Evolutionary conservation across 2,329 filamentous ascomycete genomes (phyloP).

Genomic region (Polychaeton citri): DNA sequence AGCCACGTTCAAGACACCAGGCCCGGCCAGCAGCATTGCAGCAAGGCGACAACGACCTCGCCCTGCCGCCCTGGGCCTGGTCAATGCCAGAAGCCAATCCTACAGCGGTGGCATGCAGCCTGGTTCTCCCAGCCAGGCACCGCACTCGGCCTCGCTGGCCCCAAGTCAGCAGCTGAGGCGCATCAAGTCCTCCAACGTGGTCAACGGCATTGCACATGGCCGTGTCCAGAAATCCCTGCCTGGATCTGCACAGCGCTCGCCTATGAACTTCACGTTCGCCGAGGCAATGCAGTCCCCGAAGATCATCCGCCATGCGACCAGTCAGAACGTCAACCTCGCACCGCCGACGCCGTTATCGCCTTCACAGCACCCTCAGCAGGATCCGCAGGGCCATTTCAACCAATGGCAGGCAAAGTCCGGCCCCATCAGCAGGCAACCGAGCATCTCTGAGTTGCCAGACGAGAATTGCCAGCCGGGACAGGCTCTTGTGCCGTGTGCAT

Average conservation of each 20-base stretch:
- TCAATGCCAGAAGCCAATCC: slow-evolving; percentile 26
- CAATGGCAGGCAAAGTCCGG: slow-evolving; percentile 25
- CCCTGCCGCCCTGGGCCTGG: slow-evolving; percentile 27
- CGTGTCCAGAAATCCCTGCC: slow-evolving; percentile 33
- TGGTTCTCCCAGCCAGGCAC: slow-evolving; percentile 55
- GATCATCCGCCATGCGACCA: slow-evolving; percentile 24
- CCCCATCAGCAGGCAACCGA: slow-evolving; percentile 23
- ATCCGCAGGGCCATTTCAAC: slow-evolving; percentile 19
- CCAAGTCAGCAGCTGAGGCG: slow-evolving; percentile 29
- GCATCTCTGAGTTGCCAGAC: slow-evolving; percentile 25
- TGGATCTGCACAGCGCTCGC: slow-evolving; percentile 35
- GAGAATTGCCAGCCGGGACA: slow-evolving; percentile 1
- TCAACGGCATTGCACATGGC: slow-evolving; percentile 26
- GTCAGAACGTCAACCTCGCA: slow-evolving; percentile 24
- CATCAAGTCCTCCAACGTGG: slow-evolving; percentile 34
- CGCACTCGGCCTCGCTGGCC: slow-evolving; percentile 1
- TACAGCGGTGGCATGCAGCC: slow-evolving; percentile 28
- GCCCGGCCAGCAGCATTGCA: slow-evolving; percentile 26
- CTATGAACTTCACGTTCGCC: slow-evolving; percentile 31
- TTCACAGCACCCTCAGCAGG: slow-evolving; percentile 19
- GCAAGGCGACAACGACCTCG: slow-evolving; percentile 26
- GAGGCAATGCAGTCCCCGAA: slow-evolving; percentile 36
- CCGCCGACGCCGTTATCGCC: slow-evolving; percentile 37
- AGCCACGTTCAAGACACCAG: slow-evolving; percentile 21
- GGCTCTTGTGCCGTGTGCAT: slow-evolving; percentile 6